Percentiles rank a stretch among this genome's conserved stretches.
These are phyloP conservation scores for Phytopythium cucurbitacearum DNA, from an alignment of 352 stramenopile species.

Conservation along the genomic window DNA sequence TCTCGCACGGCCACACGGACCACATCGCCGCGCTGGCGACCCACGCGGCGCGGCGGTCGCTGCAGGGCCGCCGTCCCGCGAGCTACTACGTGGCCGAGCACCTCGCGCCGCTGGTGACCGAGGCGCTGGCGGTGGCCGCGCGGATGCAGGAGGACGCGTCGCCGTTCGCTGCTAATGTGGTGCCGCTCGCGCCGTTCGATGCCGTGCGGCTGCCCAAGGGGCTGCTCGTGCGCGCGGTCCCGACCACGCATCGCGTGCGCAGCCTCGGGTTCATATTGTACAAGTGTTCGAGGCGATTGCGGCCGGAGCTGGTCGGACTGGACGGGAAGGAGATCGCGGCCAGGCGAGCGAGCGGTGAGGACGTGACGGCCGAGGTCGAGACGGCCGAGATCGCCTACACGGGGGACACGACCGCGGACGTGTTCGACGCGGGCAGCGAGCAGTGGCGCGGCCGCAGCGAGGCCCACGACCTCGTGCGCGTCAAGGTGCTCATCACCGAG, in stretches of 20 bases:
- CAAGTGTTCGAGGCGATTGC: slow-evolving; percentile 43
- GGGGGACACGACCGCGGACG: slow-evolving; percentile 66
- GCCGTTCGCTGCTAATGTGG: slow-evolving; percentile 39
- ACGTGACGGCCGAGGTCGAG: slow-evolving; percentile 29
- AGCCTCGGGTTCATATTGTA: slow-evolving; percentile 82
- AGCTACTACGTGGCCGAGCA: slow-evolving; percentile 68
- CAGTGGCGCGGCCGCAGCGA: slow-evolving; percentile 6
- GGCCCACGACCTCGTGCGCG: slow-evolving; percentile 44
- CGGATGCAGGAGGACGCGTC: slow-evolving; percentile 53
- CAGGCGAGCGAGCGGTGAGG: slow-evolving; percentile 32
- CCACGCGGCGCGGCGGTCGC: slow-evolving; percentile 53
- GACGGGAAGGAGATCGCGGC: slow-evolving; percentile 40
- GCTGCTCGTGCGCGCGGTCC: slow-evolving; percentile 58
- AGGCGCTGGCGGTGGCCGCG: slow-evolving; percentile 43
- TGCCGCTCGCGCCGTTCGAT: slow-evolving; percentile 43
- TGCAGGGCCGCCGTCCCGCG: slow-evolving; percentile 51
- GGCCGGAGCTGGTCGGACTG: slow-evolving; percentile 39
- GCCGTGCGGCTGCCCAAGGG: slow-evolving; percentile 56
- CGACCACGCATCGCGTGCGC: slow-evolving; percentile 63
- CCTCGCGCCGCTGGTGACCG: slow-evolving; percentile 40
- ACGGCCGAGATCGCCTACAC: slow-evolving; percentile 78
- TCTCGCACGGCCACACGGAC: slow-evolving; percentile 85
- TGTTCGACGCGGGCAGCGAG: slow-evolving; percentile 28
- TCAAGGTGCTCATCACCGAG: slow-evolving; percentile 78
- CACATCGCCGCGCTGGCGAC: slow-evolving; percentile 64